Conservation (phyloP, 352 stramenopile species). For the Phytopythium aichiense region DNA sequence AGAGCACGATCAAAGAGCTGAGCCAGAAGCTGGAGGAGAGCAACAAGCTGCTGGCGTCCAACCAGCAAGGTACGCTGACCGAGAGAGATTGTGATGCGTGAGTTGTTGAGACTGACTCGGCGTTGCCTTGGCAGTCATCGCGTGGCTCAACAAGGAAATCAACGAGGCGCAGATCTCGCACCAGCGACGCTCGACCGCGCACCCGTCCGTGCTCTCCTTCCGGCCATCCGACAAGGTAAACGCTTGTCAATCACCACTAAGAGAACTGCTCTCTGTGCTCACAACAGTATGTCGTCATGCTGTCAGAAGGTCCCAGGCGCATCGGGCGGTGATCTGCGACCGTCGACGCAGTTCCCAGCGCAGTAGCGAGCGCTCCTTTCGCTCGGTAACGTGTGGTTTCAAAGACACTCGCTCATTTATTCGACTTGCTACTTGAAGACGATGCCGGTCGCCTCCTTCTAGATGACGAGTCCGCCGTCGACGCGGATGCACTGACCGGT, state of each 20-base stretch:
- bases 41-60: slow-evolving; percentile 84
- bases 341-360: slow-evolving; percentile 13
- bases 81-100: not conserved
- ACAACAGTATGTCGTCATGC: not conserved
- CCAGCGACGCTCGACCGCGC: slow-evolving; percentile 50
- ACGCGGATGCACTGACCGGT: slow-evolving; percentile 82
- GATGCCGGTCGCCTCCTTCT: slow-evolving; percentile 6
- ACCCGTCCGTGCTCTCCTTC: slow-evolving; percentile 71
- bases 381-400: not conserved
- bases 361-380: slow-evolving; percentile 9
- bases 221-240: slow-evolving; percentile 47
- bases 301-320: slow-evolving; percentile 11
- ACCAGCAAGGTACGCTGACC: slow-evolving; percentile 72
- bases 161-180: slow-evolving; percentile 83
- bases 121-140: slow-evolving; percentile 53
- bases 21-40: slow-evolving; percentile 86
- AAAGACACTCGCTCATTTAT: not conserved
- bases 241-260: slow-evolving; percentile 5
- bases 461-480: slow-evolving; percentile 76
- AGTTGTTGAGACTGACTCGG: not conserved
- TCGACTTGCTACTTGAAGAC: slow-evolving; percentile 5
- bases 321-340: slow-evolving; percentile 13
- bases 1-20: slow-evolving; percentile 67
- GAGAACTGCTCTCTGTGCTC: not conserved
- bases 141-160: slow-evolving; percentile 91